Evolutionary conservation across 1,284 basidiomycete genomes (phyloP).

Genomic region (Pterulicium gracile): DNA sequence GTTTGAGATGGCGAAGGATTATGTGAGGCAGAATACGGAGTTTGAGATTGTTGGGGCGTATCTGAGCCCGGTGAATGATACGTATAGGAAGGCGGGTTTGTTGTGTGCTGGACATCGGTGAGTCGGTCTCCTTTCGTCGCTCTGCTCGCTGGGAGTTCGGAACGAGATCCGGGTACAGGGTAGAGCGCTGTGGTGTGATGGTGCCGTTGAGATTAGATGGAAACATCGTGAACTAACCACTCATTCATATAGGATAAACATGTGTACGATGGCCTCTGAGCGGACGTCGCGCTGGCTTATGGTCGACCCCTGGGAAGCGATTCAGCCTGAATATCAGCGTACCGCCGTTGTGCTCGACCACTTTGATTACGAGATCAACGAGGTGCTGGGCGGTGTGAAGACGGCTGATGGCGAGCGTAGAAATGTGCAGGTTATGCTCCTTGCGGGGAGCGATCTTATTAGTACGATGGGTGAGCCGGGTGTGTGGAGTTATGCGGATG

Average conservation of each 20-base stretch:
- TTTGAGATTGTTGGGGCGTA: constrained; percentile 93
- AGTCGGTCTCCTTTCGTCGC: constrained; percentile 19
- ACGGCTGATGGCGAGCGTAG: constrained; percentile 56
- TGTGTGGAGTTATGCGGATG: constrained; percentile 93
- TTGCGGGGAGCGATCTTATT: constrained; percentile 96
- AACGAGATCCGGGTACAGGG: not conserved
- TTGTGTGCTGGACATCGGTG: constrained; percentile 74
- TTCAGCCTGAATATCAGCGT: constrained; percentile 80
- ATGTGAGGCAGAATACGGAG: constrained; percentile 83
- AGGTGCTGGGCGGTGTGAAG: constrained; percentile 58
- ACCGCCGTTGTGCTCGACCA: constrained; percentile 95
- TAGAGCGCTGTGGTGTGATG: constrained; percentile 4
- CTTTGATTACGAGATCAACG: constrained; percentile 90
- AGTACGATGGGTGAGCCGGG: constrained; percentile 98
- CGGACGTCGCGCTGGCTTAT: constrained; percentile 76
- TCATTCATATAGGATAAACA: constrained; percentile 73
- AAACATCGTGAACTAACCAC: too few relatives aligned
- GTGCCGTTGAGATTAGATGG: constrained; percentile 13
- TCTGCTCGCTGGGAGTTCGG: constrained; percentile 8
- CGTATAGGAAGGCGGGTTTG: constrained; percentile 87
- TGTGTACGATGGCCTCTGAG: constrained; percentile 83
- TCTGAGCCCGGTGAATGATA: constrained; percentile 88
- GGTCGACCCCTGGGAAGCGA: constrained; percentile 96
- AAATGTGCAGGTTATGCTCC: constrained; percentile 76
- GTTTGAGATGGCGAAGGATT: constrained; percentile 98